Evolutionary conservation across 805 yeast genomes (phyloP), one percentile per base, ranked within the genome.

Genomic region (Ogataea glucozyma): DNA sequence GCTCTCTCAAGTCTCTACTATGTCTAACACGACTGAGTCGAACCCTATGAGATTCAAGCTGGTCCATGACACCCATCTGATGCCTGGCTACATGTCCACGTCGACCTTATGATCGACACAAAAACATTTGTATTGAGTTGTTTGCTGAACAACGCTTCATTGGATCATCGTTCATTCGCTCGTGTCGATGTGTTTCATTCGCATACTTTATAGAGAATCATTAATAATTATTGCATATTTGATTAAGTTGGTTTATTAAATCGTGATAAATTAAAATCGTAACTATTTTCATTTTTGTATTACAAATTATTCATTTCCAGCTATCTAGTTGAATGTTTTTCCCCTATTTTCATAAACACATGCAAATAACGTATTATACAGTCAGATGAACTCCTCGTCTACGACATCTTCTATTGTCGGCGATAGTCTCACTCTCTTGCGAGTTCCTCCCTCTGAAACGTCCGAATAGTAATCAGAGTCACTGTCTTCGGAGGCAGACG

Each of bases 341-440:
- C n/a, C n/a, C n/a, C n/a, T n/a, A n/a, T n/a, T n/a, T n/a, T n/a
- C n/a, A n/a, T n/a, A n/a, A n/a, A n/a, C n/a, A n/a, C n/a, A n/a
- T n/a, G n/a, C n/a, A n/a, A n/a, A n/a, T n/a, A n/a, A n/a, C n/a
- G n/a, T 16, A 26, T 32, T 21, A 34, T 18, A 35, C 34, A 36
- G 4, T 21, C 35, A 44, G 37, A 38, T 24, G 26, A 46, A 51
- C 27, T 52, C 58, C 23, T 48, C 57, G 37, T 54, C 58, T 14
- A 29, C 38, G 14, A 54, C 32, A 32, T 54, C 58, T 31, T 54
- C 58, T 9, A 54, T 16, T 2, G 46, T 41, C 4, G 58, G 56
- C 20, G 55, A 47, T 17, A 30, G 26, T 22, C 47, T 45, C n/a
- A 34, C 36, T 18, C 42, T 46, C 23, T 45, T 47, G 20, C 36